Evolutionary conservation across 495 filamentous ascomycete species (phyloP).

Genomic region (Aspergillus sclerotiicarbonarius): DNA sequence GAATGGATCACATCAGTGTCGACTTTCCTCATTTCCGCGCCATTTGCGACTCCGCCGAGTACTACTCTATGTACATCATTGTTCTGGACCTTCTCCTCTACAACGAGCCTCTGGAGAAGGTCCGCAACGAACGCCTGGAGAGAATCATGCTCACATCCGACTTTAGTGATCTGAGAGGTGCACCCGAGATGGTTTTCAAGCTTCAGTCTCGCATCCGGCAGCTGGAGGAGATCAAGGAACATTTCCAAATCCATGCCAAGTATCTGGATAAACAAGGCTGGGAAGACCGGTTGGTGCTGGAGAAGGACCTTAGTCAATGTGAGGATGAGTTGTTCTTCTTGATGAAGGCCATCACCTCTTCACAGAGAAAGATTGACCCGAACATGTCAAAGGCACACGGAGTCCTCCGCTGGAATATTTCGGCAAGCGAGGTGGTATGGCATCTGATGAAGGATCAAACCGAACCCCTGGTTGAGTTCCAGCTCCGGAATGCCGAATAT

Average conservation of each 20-base stretch:
- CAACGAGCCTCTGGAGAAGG: constrained; percentile 93
- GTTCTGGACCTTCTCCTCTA: constrained; percentile 92
- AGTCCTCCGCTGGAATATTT: constrained; percentile 83
- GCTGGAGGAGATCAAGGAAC: constrained; percentile 92
- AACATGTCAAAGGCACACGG: constrained; percentile 66
- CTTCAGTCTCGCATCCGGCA: constrained; percentile 91
- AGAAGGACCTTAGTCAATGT: constrained; percentile 81
- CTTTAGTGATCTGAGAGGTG: constrained; percentile 93
- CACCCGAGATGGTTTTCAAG: constrained; percentile 88
- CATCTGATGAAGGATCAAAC: constrained; percentile 83
- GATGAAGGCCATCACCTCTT: constrained; percentile 99
- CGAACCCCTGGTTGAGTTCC: constrained; percentile 90
- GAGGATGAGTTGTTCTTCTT: constrained; percentile 99
- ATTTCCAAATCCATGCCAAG: constrained; percentile 89
- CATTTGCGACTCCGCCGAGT: constrained; percentile 92
- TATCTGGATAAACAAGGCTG: constrained; percentile 87
- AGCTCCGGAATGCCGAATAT: constrained; percentile 83
- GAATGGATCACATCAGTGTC: constrained; percentile 93
- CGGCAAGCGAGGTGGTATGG: constrained; percentile 92
- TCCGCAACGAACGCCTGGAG: constrained; percentile 85
- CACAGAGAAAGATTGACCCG: constrained; percentile 78
- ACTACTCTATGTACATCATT: constrained; percentile 97
- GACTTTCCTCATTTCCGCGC: constrained; percentile 91
- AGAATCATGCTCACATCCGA: constrained; percentile 99
- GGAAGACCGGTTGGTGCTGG: constrained; percentile 81